Percentiles rank a stretch among this genome's conserved stretches.
Conservation (phyloP, 306 rosid genomes). For the Prinsepia uniflora region DNA sequence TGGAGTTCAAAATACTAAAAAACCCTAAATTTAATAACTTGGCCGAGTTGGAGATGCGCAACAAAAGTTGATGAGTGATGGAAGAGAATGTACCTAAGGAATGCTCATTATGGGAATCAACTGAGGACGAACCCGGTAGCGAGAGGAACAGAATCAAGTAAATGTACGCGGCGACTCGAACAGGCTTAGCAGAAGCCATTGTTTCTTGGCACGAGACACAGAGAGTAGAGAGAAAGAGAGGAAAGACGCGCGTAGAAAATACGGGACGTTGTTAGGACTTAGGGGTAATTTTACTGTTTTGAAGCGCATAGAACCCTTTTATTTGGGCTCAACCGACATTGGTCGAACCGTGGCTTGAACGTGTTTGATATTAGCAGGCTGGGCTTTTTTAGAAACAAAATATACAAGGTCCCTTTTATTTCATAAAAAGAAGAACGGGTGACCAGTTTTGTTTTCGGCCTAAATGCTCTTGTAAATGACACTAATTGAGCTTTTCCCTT, state of each 20-base stretch:
- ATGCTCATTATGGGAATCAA: slow-evolving; percentile 25
- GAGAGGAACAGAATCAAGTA: slow-evolving; percentile 25
- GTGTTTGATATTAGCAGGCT: slow-evolving; percentile 1
- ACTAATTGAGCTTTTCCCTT: too few relatives aligned
- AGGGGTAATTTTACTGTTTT: slow-evolving; percentile 23
- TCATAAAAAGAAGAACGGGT: too few relatives aligned
- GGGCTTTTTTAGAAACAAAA: not conserved
- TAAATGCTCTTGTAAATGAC: too few relatives aligned
- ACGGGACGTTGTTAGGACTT: slow-evolving; percentile 8
- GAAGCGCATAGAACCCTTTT: not conserved
- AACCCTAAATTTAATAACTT: slow-evolving; percentile 13
- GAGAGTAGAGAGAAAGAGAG: not conserved
- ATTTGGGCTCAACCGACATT: slow-evolving; percentile 16
- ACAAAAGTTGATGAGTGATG: slow-evolving; percentile 3
- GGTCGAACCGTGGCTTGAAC: not conserved
- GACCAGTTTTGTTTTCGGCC: not conserved
- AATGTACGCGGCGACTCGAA: slow-evolving; percentile 23
- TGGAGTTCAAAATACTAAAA: not conserved
- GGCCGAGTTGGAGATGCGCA: not conserved
- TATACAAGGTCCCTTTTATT: too few relatives aligned
- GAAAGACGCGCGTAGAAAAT: slow-evolving; percentile 44
- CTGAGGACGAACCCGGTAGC: slow-evolving; percentile 2
- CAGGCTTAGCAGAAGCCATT: slow-evolving; percentile 25
- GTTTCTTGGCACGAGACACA: slow-evolving; percentile 14
- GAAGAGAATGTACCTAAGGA: slow-evolving; percentile 42